A percentile compares a stretch with the other conserved stretches of the same genome.
Evolutionary conservation across 345 rosid genomes (phyloP).

Genomic region (Microthlaspi erraticum): DNA sequence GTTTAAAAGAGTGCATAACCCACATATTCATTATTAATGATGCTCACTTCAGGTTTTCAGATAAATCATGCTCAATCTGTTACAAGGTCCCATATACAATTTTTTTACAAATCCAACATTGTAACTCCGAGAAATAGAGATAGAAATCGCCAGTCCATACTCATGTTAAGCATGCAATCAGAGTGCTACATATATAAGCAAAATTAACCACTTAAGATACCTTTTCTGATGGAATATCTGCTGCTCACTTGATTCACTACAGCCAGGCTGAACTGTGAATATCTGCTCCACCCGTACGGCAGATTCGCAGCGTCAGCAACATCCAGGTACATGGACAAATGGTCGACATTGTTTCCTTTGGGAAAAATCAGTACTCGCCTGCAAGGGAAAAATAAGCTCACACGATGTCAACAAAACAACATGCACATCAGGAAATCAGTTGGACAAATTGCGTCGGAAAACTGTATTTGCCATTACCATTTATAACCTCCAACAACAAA

Average conservation of each 20-base stretch:
- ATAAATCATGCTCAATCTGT: constrained; percentile 17
- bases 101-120: constrained; percentile 15
- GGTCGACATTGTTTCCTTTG: constrained; percentile 94
- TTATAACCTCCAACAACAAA: constrained; percentile 80
- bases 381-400: constrained; percentile 34
- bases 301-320: constrained; percentile 78
- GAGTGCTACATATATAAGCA: not conserved
- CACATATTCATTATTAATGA: not conserved
- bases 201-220: constrained; percentile 44
- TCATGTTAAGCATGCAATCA: constrained; percentile 17
- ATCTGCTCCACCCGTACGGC: constrained; percentile 97
- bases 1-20: constrained; percentile 13
- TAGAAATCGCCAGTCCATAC: not conserved
- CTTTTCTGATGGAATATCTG: constrained; percentile 78
- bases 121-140: not conserved
- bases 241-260: constrained; percentile 75
- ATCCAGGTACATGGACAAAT: constrained; percentile 95
- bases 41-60: constrained; percentile 11
- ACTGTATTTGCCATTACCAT: constrained; percentile 57
- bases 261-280: constrained; percentile 84
- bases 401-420: constrained; percentile 12
- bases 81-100: constrained; percentile 8
- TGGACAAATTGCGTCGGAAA: not conserved
- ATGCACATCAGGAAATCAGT: constrained; percentile 2
- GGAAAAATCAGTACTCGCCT: constrained; percentile 93